phyloP scores from a whole-genome alignment of 805 yeast genomes.

The Ogataea naganishii region DNA sequence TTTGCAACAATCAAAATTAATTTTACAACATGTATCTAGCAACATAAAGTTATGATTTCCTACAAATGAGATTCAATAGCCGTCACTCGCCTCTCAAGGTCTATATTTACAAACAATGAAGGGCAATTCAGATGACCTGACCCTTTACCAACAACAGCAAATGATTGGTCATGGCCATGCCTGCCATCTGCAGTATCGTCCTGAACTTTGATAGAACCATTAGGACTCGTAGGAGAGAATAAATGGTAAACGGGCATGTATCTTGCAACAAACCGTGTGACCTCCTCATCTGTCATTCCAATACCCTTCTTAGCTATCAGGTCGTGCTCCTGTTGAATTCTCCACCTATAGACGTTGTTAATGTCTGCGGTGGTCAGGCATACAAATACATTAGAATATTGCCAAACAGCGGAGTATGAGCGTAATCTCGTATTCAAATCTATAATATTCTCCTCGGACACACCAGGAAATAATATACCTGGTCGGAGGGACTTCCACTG shows the following conservation, averaged over 20 bases:
- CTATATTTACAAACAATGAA: too few species aligned
- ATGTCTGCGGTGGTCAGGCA: conserved; percentile 53
- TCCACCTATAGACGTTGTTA: conserved; percentile 66
- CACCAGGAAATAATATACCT: conserved; percentile 10
- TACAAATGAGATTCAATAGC: too few species aligned
- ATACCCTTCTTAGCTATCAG: conserved; percentile 43
- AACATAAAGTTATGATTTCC: too few species aligned
- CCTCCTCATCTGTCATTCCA: conserved; percentile 79
- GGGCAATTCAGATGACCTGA: too few species aligned
- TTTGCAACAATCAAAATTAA: too few species aligned
- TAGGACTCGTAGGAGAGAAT: too few species aligned
- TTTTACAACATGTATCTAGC: too few species aligned
- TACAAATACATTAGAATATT: conserved; percentile 48
- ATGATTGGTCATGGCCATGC: too few species aligned
- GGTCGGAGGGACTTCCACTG: conserved; percentile 22
- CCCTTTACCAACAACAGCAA: too few species aligned
- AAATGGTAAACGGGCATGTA: conserved; percentile 82
- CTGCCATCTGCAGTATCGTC: too few species aligned
- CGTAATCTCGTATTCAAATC: conserved; percentile 45
- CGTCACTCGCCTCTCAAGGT: too few species aligned
- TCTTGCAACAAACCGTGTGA: conserved; percentile 60
- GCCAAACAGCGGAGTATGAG: conserved; percentile 48
- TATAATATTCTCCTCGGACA: conserved; percentile 14
- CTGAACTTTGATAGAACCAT: too few species aligned
- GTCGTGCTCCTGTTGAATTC: conserved; percentile 65